Conservation (phyloP, 2,329 filamentous ascomycete genomes). For the Fusarium buharicum region DNA sequence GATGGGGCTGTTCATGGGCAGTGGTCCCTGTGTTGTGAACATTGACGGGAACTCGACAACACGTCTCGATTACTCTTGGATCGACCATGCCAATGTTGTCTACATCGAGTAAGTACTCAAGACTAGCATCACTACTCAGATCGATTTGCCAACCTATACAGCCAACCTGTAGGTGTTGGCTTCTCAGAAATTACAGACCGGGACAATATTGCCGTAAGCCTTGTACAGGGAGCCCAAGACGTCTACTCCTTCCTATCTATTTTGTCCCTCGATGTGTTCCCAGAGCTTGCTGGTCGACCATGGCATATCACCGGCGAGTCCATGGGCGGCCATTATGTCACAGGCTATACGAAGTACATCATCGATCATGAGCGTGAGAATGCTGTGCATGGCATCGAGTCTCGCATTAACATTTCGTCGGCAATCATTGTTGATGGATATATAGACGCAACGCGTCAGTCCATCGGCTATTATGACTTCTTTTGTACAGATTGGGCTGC, state of each 20-base stretch:
- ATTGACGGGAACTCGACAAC: conserved; percentile 29
- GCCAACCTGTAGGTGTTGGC: conserved; percentile 32
- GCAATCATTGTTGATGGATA: conserved; percentile 32
- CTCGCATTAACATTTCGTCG: conserved; percentile 10
- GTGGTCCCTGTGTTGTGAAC: conserved; percentile 28
- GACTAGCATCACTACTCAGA: fast-evolving
- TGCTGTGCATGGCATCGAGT: not conserved
- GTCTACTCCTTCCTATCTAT: conserved; percentile 21
- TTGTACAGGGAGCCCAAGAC: conserved; percentile 24
- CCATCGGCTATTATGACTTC: conserved; percentile 27
- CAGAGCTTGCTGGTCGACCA: conserved; percentile 13
- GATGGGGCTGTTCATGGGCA: conserved; percentile 33
- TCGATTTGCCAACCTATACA: not conserved
- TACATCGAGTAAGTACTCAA: conserved; percentile 22
- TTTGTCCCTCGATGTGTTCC: conserved; percentile 22
- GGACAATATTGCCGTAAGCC: conserved; percentile 19
- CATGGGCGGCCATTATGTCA: conserved; percentile 37
- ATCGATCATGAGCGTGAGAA: conserved; percentile 10
- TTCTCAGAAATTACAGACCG: conserved; percentile 35
- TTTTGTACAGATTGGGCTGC: conserved; percentile 28
- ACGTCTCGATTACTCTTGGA: conserved; percentile 27
- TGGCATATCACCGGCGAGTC: conserved; percentile 37
- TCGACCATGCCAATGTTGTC: conserved; percentile 25
- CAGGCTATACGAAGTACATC: conserved; percentile 27
- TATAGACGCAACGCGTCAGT: conserved; percentile 27